phyloP scores from a whole-genome alignment of 352 stramenopile genomes.

The Globisporangium paddicum region DNA sequence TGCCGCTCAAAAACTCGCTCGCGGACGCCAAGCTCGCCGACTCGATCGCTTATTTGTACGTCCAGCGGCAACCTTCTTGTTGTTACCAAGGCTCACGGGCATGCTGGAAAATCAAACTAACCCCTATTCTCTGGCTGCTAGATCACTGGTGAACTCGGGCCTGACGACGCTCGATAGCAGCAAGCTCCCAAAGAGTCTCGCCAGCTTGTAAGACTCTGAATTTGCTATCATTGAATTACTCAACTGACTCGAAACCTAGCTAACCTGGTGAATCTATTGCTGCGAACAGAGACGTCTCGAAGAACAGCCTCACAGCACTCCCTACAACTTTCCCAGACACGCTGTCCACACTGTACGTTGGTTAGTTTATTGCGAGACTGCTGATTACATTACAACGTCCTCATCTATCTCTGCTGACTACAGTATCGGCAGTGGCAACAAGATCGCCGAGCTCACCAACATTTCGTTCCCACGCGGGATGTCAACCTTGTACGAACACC shows the following conservation, averaged over 20 bases:
- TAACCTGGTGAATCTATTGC: not conserved
- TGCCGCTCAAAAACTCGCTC: slow-evolving; percentile 34
- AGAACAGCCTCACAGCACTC: slow-evolving; percentile 35
- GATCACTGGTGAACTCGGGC: slow-evolving; percentile 37
- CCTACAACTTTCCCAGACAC: slow-evolving; percentile 23
- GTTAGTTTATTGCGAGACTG: too few relatives aligned
- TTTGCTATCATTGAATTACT: not conserved
- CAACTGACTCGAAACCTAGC: not conserved
- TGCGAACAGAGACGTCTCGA: slow-evolving; percentile 36
- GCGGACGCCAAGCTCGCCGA: slow-evolving; percentile 36
- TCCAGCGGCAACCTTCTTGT: too few relatives aligned
- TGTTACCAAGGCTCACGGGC: too few relatives aligned
- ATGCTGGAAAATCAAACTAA: too few relatives aligned
- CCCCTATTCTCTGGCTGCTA: slow-evolving; percentile 9
- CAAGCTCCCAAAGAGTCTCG: slow-evolving; percentile 38
- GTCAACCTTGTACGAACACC: slow-evolving; percentile 20
- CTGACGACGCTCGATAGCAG: slow-evolving; percentile 35
- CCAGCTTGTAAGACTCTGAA: slow-evolving; percentile 44
- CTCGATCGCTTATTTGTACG: slow-evolving; percentile 36
- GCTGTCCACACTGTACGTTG: slow-evolving; percentile 30
- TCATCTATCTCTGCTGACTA: not conserved
- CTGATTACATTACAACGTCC: not conserved
- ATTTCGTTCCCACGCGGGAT: slow-evolving; percentile 46
- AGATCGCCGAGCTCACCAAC: slow-evolving; percentile 41
- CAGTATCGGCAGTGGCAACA: slow-evolving; percentile 36